Conservation (phyloP, 148 eudicot genomes). For the Agrostemma githago region DNA sequence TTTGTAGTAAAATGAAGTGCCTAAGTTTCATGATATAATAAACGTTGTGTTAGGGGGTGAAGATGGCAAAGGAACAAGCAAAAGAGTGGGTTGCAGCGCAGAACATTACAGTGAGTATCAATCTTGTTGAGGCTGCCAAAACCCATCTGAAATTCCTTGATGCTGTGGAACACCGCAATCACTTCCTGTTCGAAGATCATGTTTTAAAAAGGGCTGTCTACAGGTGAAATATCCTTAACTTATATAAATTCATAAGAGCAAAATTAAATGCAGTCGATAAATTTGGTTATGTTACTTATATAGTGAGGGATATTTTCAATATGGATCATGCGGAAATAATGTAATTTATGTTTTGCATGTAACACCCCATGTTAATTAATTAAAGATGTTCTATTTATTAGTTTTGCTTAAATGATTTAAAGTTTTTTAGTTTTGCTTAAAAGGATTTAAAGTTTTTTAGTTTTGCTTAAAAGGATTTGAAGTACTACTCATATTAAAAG, state of each 20-base stretch:
- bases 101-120: slow-evolving; percentile 45
- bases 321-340: too few relatives aligned
- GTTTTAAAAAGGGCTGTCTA: slow-evolving; percentile 58
- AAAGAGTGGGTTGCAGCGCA: slow-evolving; percentile 81
- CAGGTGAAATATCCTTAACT: slow-evolving; percentile 32
- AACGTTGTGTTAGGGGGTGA: background rate
- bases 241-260: background rate
- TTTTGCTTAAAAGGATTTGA: too few relatives aligned
- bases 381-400: too few relatives aligned
- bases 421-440: too few relatives aligned
- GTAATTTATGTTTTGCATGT: background rate
- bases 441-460: too few relatives aligned
- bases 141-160: slow-evolving; percentile 72
- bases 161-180: slow-evolving; percentile 60
- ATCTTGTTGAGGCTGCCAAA: slow-evolving; percentile 69
- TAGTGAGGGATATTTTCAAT: too few relatives aligned
- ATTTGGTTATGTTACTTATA: background rate
- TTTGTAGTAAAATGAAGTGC: too few relatives aligned
- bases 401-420: too few relatives aligned
- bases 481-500: too few relatives aligned
- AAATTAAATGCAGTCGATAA: too few relatives aligned
- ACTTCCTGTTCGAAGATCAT: slow-evolving; percentile 59
- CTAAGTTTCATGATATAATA: too few relatives aligned
- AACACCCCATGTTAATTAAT: too few relatives aligned
- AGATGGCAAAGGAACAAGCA: slow-evolving; percentile 36